These are phyloP conservation scores for Marasmius sp. DNA, from an alignment of 1,284 basidiomycete genomes.

Conservation along the genomic window DNA sequence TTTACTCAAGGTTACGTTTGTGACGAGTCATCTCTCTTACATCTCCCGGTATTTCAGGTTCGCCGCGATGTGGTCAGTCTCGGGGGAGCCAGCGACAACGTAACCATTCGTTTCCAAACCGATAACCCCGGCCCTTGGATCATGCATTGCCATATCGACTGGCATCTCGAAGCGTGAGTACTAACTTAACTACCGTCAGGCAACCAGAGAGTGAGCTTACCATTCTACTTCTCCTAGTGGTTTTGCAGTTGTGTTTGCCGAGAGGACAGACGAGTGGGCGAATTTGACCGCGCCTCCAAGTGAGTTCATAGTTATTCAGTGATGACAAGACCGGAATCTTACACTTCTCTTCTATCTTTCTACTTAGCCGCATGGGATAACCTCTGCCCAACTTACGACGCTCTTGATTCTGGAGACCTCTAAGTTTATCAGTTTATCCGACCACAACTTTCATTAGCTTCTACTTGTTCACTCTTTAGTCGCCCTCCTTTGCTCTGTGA, in stretches of 20 bases:
- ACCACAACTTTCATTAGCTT: no score
- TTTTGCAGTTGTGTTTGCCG: conserved; percentile 40
- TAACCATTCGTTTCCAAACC: conserved; percentile 33
- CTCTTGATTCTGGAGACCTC: background rate
- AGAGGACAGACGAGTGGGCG: conserved; percentile 23
- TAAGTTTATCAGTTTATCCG: no score
- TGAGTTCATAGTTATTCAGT: conserved; percentile 13
- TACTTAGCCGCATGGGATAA: conserved; percentile 23
- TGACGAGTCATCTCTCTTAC: no score
- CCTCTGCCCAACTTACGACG: conserved; percentile 23
- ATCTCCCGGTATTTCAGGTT: background rate
- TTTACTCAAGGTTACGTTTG: conserved; percentile 8
- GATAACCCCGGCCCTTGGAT: conserved; percentile 43
- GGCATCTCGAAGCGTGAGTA: conserved; percentile 40
- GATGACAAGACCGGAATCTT: no score
- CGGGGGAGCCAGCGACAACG: conserved; percentile 25
- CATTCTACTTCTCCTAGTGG: conserved; percentile 24
- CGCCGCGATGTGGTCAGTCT: conserved; percentile 32
- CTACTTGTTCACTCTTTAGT: no score
- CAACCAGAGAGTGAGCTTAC: background rate
- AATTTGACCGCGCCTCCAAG: conserved; percentile 13
- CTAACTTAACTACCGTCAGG: background rate
- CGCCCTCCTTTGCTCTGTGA: no score
- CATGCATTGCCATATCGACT: conserved; percentile 49
- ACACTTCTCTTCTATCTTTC: background rate